These are phyloP conservation scores for Graphiopsis chlorocephala DNA, from an alignment of 2,329 filamentous ascomycete genomes.

Conservation along the genomic window DNA sequence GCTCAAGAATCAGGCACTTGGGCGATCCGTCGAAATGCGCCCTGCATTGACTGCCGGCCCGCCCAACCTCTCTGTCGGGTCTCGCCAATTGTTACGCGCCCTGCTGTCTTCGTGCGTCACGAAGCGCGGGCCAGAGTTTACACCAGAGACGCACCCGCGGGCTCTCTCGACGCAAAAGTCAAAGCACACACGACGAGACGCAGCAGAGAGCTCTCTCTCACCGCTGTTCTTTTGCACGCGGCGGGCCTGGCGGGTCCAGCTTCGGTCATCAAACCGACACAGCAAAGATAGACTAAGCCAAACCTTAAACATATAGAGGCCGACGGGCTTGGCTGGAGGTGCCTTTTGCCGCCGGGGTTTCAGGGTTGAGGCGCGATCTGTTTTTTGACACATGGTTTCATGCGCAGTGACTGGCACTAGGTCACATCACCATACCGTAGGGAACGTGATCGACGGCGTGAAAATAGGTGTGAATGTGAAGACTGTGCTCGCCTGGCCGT, in stretches of 20 bases:
- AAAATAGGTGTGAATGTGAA: neutral
- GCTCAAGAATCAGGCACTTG: neutral
- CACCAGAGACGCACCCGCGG: slow-evolving; percentile 9
- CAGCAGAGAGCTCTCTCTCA: slow-evolving; percentile 1
- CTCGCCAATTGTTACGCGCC: slow-evolving; percentile 16
- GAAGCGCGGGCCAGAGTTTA: slow-evolving; percentile 15
- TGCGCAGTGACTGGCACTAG: neutral
- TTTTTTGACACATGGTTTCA: neutral
- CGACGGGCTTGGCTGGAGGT: slow-evolving; percentile 5
- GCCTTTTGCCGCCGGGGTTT: slow-evolving; percentile 14
- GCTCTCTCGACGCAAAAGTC: neutral
- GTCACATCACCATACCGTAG: neutral
- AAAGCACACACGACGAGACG: slow-evolving; percentile 2
- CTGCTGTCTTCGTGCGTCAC: slow-evolving; percentile 3
- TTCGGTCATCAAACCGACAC: slow-evolving; percentile 15
- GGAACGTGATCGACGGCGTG: neutral
- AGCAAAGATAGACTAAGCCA: slow-evolving; percentile 4
- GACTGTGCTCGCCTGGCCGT: neutral
- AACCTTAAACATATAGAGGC: slow-evolving; percentile 15
- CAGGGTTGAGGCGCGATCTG: neutral
- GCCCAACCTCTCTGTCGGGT: slow-evolving; percentile 12
- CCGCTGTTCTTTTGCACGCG: slow-evolving; percentile 6
- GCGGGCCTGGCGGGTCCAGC: slow-evolving; percentile 8
- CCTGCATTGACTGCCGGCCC: slow-evolving; percentile 13
- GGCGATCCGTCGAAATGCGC: slow-evolving; percentile 4